Evolutionary conservation across 2,329 filamentous ascomycete genomes (phyloP), one percentile per base, ranked within the genome.

Genomic region (Lachnellula occidentalis): DNA sequence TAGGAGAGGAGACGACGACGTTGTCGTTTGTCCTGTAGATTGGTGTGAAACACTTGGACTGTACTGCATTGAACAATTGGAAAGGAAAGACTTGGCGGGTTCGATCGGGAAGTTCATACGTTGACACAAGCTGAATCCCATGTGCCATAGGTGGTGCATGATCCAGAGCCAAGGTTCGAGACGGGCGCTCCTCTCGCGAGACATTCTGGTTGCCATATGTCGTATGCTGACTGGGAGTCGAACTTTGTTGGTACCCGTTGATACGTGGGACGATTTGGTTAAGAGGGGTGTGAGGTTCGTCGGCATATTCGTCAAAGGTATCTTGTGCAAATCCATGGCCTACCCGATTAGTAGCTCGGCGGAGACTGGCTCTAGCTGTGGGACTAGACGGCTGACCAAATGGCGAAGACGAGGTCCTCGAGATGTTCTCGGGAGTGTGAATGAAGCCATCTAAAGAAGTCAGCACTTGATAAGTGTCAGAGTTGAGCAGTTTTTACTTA

Each of bases 1-100:
- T 95, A 0, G 90, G 90, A 7, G 90, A 86, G 1, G 89, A 86
- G 14, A 95, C 76, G 0, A 94, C 87, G 14, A 94, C 76, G 59
- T 95, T 95, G 67, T 90, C 80, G 61, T 85, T 80, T 0, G 81
- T 81, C 5, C 77, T 73, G 67, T 88, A 92, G 0, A 88, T 77
- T 0, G 76, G 68, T 0, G 77, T 67, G 61, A 92, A 94, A 63
- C 86, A 90, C 66, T 86, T 90, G 0, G 90, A 94, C 65, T 95
- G 90, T 0, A 92, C 79, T 6, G 86, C 88, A 67, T 95, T 95
- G 73, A 95, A 90, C 0, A 87, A 70, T 1, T 83, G 78, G 60
- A 87, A 94, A 0, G 83, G 78, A 63, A 94, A 95, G 0, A 92
- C 68, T 1, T 80, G 72, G 21, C 83, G 81, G 60, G 90, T 82